Base-by-base conservation (phyloP, 305 asterid species). In the Ilex paraguariensis region DNA sequence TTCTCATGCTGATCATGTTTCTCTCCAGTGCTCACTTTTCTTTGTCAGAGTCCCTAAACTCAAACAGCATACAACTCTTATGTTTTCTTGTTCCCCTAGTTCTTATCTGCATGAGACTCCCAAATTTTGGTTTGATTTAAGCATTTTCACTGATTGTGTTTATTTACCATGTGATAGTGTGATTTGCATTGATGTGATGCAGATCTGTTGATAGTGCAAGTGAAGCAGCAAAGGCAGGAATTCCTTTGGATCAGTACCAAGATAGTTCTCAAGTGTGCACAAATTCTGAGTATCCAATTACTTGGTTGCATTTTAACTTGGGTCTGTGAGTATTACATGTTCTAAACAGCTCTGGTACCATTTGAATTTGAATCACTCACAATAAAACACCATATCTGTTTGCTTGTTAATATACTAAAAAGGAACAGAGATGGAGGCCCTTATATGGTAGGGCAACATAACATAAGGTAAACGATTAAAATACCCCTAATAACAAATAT, bases 211-310 rank as follows among this genome's bases (percentile, higher is more conserved):
- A 81, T 59, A 85, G 91, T 75, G 96, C 96, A 57, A 87, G 82
- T 76, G 96, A 83, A 81, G 96, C 96, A 64, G 87, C 90, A 56
- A 87, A 81, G 80, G 94, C 88, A 61, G 96, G 96, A 52, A 82
- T 87, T 55, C 94, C 91, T 59, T 73, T 87, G 88, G 87, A 72
- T 73, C 85, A 71, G 50, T 87, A 65, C 51, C 74, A 64, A 64
- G 84, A 75, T 59, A 57, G 65, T 53, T 78, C 69, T 63, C 80
- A 73, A 65, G 96, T 85, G 66, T 61, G 81, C 72, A 66, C 59
- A 30, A 30, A 40, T 33, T 62, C 46, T 52, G 32, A 56, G 45
- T 49, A 32, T 55, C 36, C 44, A 1, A 21, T 21, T 21, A 21
- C 2, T 48, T 28, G 53, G 65, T 60, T 28, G 11, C 45, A 46